These are phyloP conservation scores for Fusarium decemcellulare DNA, from an alignment of 2,329 filamentous ascomycete genomes.

Conservation along the genomic window DNA sequence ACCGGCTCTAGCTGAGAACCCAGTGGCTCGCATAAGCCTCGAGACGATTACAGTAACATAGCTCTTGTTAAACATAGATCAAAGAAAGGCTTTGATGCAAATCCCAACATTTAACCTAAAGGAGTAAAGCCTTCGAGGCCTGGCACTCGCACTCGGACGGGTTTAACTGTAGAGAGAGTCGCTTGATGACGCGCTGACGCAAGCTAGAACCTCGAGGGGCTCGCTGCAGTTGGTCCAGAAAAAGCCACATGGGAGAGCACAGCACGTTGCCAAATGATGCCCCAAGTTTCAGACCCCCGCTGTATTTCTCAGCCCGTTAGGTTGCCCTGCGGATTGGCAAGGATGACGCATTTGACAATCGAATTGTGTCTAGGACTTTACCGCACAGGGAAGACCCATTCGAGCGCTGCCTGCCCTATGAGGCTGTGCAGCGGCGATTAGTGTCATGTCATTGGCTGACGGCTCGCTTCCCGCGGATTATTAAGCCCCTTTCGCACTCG, in stretches of 20 bases:
- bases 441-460: background rate
- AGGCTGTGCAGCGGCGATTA: background rate
- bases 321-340: too few relatives aligned
- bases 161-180: background rate
- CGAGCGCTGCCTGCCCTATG: background rate
- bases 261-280: background rate
- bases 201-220: background rate
- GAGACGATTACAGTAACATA: too few relatives aligned
- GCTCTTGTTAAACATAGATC: background rate
- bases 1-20: too few relatives aligned
- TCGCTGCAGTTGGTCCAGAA: background rate
- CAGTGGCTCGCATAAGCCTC: too few relatives aligned
- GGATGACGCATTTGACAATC: background rate
- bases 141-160: background rate
- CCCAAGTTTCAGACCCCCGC: background rate
- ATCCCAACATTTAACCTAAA: background rate
- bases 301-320: background rate
- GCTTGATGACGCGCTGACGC: background rate
- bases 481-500: conserved; percentile 5
- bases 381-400: background rate
- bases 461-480: background rate
- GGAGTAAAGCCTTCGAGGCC: background rate
- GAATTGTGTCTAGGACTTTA: background rate
- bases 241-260: background rate
- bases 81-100: background rate